Evolutionary conservation across 257 asterid species (phyloP).

Genomic region (Knoxia roxburghii): DNA sequence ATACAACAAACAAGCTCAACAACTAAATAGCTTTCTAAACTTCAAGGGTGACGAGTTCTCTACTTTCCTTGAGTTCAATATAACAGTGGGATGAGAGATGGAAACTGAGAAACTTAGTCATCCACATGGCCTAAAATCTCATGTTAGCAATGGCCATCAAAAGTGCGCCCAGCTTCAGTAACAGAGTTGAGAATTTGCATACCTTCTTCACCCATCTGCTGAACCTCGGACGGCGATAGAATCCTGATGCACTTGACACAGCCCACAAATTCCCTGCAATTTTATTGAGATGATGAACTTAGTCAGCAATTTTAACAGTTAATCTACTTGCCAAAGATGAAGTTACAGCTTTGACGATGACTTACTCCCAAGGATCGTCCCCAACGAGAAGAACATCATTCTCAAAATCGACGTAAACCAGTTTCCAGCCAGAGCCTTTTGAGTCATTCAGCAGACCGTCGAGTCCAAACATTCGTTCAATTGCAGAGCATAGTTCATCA

Average conservation of each 20-base stretch:
- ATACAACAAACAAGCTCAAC: constrained; percentile 1
- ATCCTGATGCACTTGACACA: constrained; percentile 94
- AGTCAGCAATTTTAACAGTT: not conserved
- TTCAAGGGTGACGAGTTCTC: not conserved
- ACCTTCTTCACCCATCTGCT: constrained; percentile 99
- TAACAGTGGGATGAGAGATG: not conserved
- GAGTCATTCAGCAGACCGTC: constrained; percentile 74
- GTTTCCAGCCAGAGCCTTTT: constrained; percentile 74
- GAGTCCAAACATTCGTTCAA: constrained; percentile 87
- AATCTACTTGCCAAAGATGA: not conserved
- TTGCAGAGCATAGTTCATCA: constrained; percentile 67
- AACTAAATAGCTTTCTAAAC: not conserved
- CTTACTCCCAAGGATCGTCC: constrained; percentile 99
- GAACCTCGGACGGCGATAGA: constrained; percentile 83
- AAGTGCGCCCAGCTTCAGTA: constrained; percentile 28
- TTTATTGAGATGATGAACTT: not conserved
- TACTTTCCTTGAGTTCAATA: not conserved
- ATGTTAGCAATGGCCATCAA: constrained; percentile 22
- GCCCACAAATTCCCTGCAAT: constrained; percentile 74
- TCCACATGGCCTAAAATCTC: not conserved
- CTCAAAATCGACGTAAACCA: constrained; percentile 89
- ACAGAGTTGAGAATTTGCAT: constrained; percentile 88
- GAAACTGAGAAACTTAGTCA: not conserved
- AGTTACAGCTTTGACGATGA: not conserved
- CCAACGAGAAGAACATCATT: constrained; percentile 86